Evolutionary conservation across 2,329 filamentous ascomycete species (phyloP).

Genomic region (Aureobasidium musti): DNA sequence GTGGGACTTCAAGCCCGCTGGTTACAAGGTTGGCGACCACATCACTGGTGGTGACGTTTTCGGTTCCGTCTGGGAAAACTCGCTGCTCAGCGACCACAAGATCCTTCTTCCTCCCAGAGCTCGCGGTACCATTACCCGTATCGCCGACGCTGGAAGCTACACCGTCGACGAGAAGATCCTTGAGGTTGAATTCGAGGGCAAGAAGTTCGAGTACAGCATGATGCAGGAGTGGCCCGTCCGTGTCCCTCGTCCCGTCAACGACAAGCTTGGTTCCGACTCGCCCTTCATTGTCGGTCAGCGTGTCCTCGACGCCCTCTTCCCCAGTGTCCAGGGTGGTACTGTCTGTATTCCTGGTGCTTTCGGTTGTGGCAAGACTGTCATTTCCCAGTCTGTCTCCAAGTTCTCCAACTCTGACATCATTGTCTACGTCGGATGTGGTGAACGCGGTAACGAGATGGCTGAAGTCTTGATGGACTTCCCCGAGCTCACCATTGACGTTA

Average conservation of each 20-base stretch:
- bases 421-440: constrained; percentile 90
- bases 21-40: constrained; percentile 91
- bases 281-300: constrained; percentile 97
- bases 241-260: constrained; percentile 86
- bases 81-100: constrained; percentile 88
- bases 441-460: constrained; percentile 99
- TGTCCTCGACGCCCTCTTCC: constrained; percentile 94
- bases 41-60: constrained; percentile 96
- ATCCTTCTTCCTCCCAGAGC: constrained; percentile 89
- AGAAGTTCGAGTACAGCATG: constrained; percentile 93
- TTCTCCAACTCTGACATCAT: constrained; percentile 99
- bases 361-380: constrained; percentile 98
- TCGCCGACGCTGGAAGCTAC: constrained; percentile 86
- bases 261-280: constrained; percentile 85
- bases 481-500: constrained; percentile 90
- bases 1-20: constrained; percentile 87
- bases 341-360: constrained; percentile 98
- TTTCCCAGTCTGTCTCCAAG: constrained; percentile 97
- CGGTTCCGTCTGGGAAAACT: constrained; percentile 95
- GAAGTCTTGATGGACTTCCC: constrained; percentile 99
- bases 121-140: constrained; percentile 86
- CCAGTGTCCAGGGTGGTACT: constrained; percentile 93
- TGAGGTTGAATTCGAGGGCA: constrained; percentile 95
- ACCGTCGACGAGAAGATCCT: constrained; percentile 92
- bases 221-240: constrained; percentile 99